phyloP scores from a whole-genome alignment of 2,329 filamentous ascomycete genomes.

The Neofusicoccum ribis region DNA sequence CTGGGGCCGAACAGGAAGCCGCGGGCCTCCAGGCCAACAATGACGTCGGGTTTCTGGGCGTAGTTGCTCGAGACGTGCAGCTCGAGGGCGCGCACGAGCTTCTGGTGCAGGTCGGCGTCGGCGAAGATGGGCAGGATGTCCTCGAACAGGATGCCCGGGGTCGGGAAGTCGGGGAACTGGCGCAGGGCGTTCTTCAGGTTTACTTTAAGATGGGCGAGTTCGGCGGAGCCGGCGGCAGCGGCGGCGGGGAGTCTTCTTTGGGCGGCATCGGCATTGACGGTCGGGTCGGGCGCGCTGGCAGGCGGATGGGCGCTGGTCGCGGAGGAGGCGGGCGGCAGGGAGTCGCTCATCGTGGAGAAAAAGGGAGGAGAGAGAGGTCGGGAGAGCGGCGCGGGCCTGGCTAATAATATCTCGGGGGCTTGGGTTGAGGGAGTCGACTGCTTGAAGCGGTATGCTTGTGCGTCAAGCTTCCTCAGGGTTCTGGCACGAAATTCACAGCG shows the following conservation, averaged over 20 bases:
- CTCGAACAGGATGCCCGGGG: slow-evolving; percentile 90
- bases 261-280: slow-evolving; percentile 41
- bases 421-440: slow-evolving; percentile 17
- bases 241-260: slow-evolving; percentile 51
- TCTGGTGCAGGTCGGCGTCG: slow-evolving; percentile 69
- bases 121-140: slow-evolving; percentile 97
- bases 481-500: slow-evolving; percentile 13
- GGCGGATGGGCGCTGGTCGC: slow-evolving; percentile 36
- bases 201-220: slow-evolving; percentile 65
- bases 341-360: slow-evolving; percentile 17
- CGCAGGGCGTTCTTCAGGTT: slow-evolving; percentile 72
- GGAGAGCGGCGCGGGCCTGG: neutral
- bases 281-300: slow-evolving; percentile 34
- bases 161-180: slow-evolving; percentile 89
- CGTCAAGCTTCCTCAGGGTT: slow-evolving; percentile 8
- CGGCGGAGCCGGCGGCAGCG: slow-evolving; percentile 50
- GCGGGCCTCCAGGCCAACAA: slow-evolving; percentile 89
- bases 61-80: slow-evolving; percentile 72
- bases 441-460: slow-evolving; percentile 16
- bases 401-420: slow-evolving; percentile 10
- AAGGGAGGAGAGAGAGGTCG: neutral
- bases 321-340: slow-evolving; percentile 6
- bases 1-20: slow-evolving; percentile 95
- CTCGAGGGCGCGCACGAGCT: slow-evolving; percentile 81
- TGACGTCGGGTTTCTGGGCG: slow-evolving; percentile 73